phyloP scores from a whole-genome alignment of 2,329 filamentous ascomycete genomes.

The Emergomyces orientalis region DNA sequence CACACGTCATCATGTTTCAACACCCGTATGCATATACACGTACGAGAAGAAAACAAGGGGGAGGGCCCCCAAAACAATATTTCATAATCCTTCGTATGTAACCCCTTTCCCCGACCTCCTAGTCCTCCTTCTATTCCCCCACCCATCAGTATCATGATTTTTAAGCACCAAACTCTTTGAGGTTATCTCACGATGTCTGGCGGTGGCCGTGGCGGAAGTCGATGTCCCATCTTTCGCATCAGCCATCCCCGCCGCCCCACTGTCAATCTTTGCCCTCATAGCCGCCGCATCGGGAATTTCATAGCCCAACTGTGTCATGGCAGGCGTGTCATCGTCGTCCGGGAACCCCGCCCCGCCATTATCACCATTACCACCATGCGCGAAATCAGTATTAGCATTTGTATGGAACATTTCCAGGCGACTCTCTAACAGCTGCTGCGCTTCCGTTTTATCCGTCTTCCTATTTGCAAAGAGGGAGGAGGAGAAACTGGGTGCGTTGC shows the following conservation, averaged over 20 bases:
- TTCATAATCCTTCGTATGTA: conserved; percentile 14
- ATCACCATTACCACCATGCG: conserved; percentile 11
- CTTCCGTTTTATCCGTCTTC: conserved; percentile 10
- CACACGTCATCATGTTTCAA: neutral
- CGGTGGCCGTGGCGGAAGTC: neutral
- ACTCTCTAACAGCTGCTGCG: conserved; percentile 12
- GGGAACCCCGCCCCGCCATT: conserved; percentile 19
- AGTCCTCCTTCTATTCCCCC: conserved; percentile 30
- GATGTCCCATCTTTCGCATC: neutral
- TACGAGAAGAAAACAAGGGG: neutral
- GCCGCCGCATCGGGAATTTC: conserved; percentile 45
- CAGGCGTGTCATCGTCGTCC: conserved; percentile 25
- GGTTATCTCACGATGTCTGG: neutral
- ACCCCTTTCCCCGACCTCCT: conserved; percentile 23
- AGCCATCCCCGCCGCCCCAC: conserved; percentile 4
- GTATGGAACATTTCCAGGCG: conserved; percentile 14
- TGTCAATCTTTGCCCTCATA: conserved; percentile 48
- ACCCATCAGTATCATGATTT: conserved; percentile 27
- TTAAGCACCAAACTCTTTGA: conserved; percentile 16
- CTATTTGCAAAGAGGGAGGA: conserved; percentile 23
- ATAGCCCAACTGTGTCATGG: conserved; percentile 41
- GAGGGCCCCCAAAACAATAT: neutral
- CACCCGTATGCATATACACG: neutral
- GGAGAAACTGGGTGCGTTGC: conserved; percentile 24
- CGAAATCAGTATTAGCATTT: conserved; percentile 16